phyloP scores from a whole-genome alignment of 192 early-diverging fungal genomes.

The Podila epicladia region DNA sequence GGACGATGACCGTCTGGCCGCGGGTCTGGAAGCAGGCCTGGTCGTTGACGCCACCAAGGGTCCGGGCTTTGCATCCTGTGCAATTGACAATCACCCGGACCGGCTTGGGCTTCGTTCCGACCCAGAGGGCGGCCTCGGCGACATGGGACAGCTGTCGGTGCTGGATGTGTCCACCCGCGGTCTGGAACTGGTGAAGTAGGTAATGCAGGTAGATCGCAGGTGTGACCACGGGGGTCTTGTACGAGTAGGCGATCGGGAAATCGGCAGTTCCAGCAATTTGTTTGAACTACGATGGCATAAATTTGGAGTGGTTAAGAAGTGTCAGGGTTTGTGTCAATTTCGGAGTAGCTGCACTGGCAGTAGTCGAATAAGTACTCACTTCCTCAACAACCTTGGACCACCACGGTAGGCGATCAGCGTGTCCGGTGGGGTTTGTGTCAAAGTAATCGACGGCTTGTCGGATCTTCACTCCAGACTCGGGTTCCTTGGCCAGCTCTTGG shows the following conservation, averaged over 20 bases:
- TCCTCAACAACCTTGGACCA: conserved; percentile 55
- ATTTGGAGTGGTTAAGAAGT: no score
- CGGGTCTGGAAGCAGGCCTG: conserved; percentile 68
- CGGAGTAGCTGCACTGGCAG: no score
- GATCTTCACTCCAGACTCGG: conserved; percentile 55
- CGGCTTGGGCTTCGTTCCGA: conserved; percentile 44
- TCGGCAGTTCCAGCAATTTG: conserved; percentile 15
- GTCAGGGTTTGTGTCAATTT: background rate
- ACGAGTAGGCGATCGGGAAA: conserved; percentile 42
- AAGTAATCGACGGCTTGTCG: conserved; percentile 48
- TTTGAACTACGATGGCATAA: conserved; percentile 19
- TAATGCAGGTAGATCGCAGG: conserved; percentile 67
- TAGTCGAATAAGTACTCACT: conserved; percentile 25
- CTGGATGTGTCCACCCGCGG: conserved; percentile 62
- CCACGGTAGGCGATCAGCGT: conserved; percentile 49
- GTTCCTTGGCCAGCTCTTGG: conserved; percentile 49
- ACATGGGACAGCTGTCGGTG: conserved; percentile 51
- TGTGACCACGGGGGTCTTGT: conserved; percentile 37
- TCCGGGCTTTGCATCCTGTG: conserved; percentile 73
- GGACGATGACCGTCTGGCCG: conserved; percentile 81
- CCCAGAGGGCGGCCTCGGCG: conserved; percentile 49
- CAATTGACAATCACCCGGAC: conserved; percentile 82
- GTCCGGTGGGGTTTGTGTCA: conserved; percentile 39
- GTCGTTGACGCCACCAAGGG: conserved; percentile 79
- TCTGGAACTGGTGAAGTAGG: conserved; percentile 63